These are phyloP conservation scores for Penicillium sp. DNA, from an alignment of 2,329 filamentous ascomycete genomes.

Conservation along the genomic window DNA sequence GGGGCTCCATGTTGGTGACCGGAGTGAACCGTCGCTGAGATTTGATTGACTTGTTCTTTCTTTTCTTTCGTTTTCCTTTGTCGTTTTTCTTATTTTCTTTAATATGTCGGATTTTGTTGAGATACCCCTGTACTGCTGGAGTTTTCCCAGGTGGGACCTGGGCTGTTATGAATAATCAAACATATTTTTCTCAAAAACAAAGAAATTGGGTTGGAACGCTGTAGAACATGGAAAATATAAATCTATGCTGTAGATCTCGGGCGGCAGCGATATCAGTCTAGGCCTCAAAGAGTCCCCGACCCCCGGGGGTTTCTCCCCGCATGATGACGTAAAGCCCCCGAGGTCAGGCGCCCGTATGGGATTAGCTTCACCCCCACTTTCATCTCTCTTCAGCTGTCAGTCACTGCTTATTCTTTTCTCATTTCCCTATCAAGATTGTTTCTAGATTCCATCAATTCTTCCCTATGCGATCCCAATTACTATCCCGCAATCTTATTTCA, in stretches of 20 bases:
- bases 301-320: constrained; percentile 18
- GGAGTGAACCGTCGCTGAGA: constrained; percentile 49
- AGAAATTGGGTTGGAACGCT: too few relatives aligned
- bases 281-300: not conserved
- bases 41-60: not conserved
- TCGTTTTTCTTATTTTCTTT: not conserved
- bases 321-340: constrained; percentile 31
- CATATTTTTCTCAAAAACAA: not conserved
- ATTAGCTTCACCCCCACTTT: constrained; percentile 7
- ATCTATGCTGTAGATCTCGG: not conserved
- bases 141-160: not conserved
- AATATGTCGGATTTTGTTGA: not conserved
- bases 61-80: not conserved
- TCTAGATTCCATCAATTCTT: not conserved
- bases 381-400: not conserved
- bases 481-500: constrained; percentile 20
- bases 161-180: not conserved
- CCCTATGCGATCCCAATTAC: constrained; percentile 31
- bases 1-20: constrained; percentile 67
- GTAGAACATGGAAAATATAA: not conserved
- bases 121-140: constrained; percentile 10
- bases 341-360: not conserved
- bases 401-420: not conserved
- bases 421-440: not conserved
- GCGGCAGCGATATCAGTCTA: not conserved